These are phyloP conservation scores for Aspergillus luchuensis DNA, from an alignment of 2,329 filamentous ascomycete species.

Conservation along the genomic window DNA sequence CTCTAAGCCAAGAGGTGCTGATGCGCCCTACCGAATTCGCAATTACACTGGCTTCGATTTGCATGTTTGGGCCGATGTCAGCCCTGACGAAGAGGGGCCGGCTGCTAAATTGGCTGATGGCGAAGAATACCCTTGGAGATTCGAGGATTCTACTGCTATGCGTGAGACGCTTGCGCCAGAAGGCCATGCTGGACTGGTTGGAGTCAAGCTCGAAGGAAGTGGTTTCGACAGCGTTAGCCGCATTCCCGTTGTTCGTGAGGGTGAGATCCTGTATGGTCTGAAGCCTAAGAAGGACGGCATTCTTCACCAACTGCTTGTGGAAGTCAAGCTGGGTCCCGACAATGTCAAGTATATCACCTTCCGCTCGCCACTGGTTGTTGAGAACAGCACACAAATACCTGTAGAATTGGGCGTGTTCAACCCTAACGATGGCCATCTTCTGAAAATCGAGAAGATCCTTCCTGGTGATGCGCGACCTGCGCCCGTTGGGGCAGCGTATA, in stretches of 20 bases:
- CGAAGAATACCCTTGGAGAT: constrained; percentile 90
- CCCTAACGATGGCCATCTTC: constrained; percentile 78
- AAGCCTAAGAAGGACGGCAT: constrained; percentile 83
- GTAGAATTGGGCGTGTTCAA: constrained; percentile 92
- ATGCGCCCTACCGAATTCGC: constrained; percentile 88
- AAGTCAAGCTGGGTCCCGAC: constrained; percentile 85
- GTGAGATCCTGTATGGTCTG: constrained; percentile 85
- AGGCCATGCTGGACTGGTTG: constrained; percentile 74
- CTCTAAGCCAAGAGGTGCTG: constrained; percentile 85
- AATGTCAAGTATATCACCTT: constrained; percentile 99
- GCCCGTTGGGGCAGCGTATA: constrained; percentile 86
- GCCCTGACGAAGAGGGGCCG: constrained; percentile 65
- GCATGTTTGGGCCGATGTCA: constrained; percentile 76
- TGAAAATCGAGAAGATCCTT: constrained; percentile 97
- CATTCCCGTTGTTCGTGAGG: constrained; percentile 89
- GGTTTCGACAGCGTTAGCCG: constrained; percentile 89
- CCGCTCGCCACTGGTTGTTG: constrained; percentile 84
- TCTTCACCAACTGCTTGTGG: constrained; percentile 86
- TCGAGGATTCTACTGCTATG: constrained; percentile 95
- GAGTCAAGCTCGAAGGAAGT: constrained; percentile 84
- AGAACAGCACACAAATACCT: constrained; percentile 96
- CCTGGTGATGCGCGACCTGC: constrained; percentile 88
- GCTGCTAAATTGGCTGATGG: constrained; percentile 81
- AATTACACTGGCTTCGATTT: constrained; percentile 96
- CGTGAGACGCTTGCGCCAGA: constrained; percentile 89